These are phyloP conservation scores for Penicillium paneum DNA, from an alignment of 2,329 filamentous ascomycete genomes.

Conservation along the genomic window DNA sequence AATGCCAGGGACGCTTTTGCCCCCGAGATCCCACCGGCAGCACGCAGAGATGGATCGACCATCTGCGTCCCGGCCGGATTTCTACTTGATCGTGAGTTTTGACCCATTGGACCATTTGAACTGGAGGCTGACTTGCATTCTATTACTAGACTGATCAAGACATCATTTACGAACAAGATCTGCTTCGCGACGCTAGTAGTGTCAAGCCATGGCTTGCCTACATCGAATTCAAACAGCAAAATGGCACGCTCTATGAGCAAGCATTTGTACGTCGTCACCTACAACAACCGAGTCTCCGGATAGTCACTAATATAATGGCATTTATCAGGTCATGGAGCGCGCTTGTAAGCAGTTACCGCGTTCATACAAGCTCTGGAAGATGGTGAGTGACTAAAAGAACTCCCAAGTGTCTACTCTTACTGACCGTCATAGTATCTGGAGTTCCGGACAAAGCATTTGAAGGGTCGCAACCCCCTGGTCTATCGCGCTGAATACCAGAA, in stretches of 20 bases:
- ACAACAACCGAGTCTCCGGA: neutral
- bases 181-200: slow-evolving; percentile 77
- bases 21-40: slow-evolving; percentile 45
- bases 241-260: slow-evolving; percentile 82
- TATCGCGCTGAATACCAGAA: slow-evolving; percentile 82
- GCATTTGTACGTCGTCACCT: slow-evolving; percentile 56
- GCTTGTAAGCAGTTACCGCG: slow-evolving; percentile 85
- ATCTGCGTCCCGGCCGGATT: slow-evolving; percentile 41
- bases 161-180: slow-evolving; percentile 92
- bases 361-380: slow-evolving; percentile 98
- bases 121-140: slow-evolving; percentile 36
- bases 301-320: slow-evolving; percentile 7
- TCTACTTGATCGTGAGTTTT: slow-evolving; percentile 46
- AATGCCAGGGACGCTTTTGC: slow-evolving; percentile 52
- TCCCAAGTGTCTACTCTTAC: slow-evolving; percentile 8
- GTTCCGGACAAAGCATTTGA: slow-evolving; percentile 76
- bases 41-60: slow-evolving; percentile 44
- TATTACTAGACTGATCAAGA: slow-evolving; percentile 73
- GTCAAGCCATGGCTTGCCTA: slow-evolving; percentile 95
- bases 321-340: slow-evolving; percentile 69
- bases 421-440: slow-evolving; percentile 66
- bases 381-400: slow-evolving; percentile 53
- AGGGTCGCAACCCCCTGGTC: slow-evolving; percentile 75
- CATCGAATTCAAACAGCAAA: slow-evolving; percentile 82
- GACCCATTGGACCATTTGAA: slow-evolving; percentile 2